Conservation (phyloP, 768 basidiomycete species). For the Asterophora parasitica region DNA sequence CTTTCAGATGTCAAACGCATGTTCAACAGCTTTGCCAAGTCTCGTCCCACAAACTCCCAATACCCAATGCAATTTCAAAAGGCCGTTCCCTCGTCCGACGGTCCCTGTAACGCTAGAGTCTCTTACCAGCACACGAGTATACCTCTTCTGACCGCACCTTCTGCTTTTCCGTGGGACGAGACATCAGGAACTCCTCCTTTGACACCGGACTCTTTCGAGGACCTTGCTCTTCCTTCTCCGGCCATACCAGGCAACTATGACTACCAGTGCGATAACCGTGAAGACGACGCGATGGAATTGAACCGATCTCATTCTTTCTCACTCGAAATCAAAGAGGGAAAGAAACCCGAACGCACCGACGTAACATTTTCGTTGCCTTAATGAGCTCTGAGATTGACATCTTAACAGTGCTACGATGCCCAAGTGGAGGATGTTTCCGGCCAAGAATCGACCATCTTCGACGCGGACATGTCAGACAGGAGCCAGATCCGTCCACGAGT, state of each 20-base stretch:
- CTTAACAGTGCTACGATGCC: slow-evolving; percentile 15
- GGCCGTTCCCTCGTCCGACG: background rate
- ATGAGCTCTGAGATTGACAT: no score
- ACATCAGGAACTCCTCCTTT: slow-evolving; percentile 21
- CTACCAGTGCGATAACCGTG: slow-evolving; percentile 10
- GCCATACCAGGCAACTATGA: slow-evolving; percentile 4
- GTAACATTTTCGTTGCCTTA: slow-evolving; percentile 15
- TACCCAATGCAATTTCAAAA: slow-evolving; percentile 3
- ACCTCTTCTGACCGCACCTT: slow-evolving; percentile 3
- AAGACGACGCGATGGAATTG: slow-evolving; percentile 11
- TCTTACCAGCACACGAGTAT: background rate
- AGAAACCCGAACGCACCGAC: slow-evolving; percentile 28
- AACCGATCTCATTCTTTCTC: slow-evolving; percentile 18
- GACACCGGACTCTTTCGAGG: slow-evolving; percentile 21
- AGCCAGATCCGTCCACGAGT: background rate
- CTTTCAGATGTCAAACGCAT: slow-evolving; percentile 19
- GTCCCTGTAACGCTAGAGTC: background rate
- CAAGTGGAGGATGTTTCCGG: slow-evolving; percentile 14
- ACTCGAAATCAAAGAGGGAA: slow-evolving; percentile 34
- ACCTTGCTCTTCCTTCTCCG: slow-evolving; percentile 12
- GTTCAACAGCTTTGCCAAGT: slow-evolving; percentile 17
- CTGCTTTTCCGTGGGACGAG: slow-evolving; percentile 8
- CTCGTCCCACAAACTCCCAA: slow-evolving; percentile 12
- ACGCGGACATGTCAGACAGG: background rate
- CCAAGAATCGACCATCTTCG: background rate